Percentiles rank a stretch among this genome's conserved stretches.
phyloP scores from a whole-genome alignment of 2,329 filamentous ascomycete genomes.

The Hymenoscyphus albidus region DNA sequence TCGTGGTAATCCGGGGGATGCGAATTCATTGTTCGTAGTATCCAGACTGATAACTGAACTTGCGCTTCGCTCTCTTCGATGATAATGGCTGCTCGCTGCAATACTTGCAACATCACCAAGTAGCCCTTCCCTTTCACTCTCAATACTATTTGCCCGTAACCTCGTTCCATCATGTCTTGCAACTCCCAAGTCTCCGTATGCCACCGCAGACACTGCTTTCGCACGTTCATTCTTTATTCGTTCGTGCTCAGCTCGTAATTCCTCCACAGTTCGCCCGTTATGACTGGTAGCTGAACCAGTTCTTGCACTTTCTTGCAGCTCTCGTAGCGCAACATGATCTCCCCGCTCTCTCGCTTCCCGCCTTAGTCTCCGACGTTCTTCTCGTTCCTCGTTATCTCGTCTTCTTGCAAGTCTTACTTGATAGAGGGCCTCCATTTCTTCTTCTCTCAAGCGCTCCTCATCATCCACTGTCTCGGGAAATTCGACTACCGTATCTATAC shows the following conservation, averaged over 20 bases:
- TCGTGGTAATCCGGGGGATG: constrained; percentile 39
- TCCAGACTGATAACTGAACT: constrained; percentile 54
- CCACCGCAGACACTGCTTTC: constrained; percentile 68
- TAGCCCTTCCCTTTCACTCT: constrained; percentile 68
- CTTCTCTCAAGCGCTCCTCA: constrained; percentile 72
- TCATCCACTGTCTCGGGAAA: constrained; percentile 76
- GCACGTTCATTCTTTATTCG: constrained; percentile 57
- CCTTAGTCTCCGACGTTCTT: constrained; percentile 66
- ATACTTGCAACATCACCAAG: constrained; percentile 62
- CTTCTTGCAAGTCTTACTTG: constrained; percentile 80
- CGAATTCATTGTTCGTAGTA: constrained; percentile 41
- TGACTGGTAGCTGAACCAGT: constrained; percentile 34
- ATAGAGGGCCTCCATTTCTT: constrained; percentile 90
- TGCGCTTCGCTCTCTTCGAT: constrained; percentile 46
- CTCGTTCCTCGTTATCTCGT: constrained; percentile 70
- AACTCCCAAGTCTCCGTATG: constrained; percentile 72
- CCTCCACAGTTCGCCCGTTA: constrained; percentile 51
- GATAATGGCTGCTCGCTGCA: constrained; percentile 38
- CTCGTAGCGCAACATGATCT: constrained; percentile 65
- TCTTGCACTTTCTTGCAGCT: constrained; percentile 54
- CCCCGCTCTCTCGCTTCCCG: constrained; percentile 69
- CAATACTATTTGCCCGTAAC: constrained; percentile 66
- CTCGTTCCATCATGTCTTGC: constrained; percentile 74
- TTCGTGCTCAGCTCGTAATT: constrained; percentile 53
- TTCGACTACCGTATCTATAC: constrained; percentile 87